Base-by-base conservation (phyloP, 495 filamentous ascomycete genomes). In the Staphylotrichum longicolle region DNA sequence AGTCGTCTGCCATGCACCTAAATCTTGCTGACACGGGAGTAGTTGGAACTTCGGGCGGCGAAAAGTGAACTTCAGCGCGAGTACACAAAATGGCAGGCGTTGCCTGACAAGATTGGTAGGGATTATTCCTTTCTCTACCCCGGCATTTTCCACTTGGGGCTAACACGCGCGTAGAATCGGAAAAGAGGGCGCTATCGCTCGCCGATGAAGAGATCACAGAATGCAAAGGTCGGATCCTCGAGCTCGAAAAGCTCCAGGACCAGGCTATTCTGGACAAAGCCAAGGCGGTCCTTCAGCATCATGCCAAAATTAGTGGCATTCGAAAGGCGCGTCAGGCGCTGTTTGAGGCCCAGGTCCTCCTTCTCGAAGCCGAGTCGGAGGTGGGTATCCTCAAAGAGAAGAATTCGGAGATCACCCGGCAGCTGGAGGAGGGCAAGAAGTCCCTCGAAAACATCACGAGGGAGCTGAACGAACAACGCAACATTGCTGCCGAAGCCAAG, bases 281-380 rank as follows among this genome's bases (percentile, higher is more conserved):
- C 32, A 79, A 83, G 52, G 73, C 82, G 9, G 80, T 87, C 9
- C 72, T 96, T 33, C 71, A 87, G 63, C 70, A 78, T 45, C 69
- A 87, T 75, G 76, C 83, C 60, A 74, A 81, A 34, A 82, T 96
- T 7, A 77, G 81, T 35, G 65, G 70, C 20, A 80, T 96, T 30
- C 83, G 83, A 11, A 68, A 73, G 35, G 71, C 80, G 9, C 84
- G 90, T 57, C 80, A 87, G 45, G 80, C 83, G 37, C 77, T 91
- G 10, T 70, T 91, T 12, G 85, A 90, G 66, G 80, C 81, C 3
- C 81, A 90, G 58, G 72, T 96, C 47, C 78, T 83, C 50, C 76
- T 86, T 7, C 78, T 93, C 37, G 95, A 98, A 75, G 93, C 91
- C 0, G 70, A 76, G 8, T 96, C 92, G 0, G 94, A 97, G 63